A percentile compares a stretch with the other conserved stretches of the same genome.
Conservation (phyloP, 2,329 filamentous ascomycete species). For the Zymoseptoria passerinii region DNA sequence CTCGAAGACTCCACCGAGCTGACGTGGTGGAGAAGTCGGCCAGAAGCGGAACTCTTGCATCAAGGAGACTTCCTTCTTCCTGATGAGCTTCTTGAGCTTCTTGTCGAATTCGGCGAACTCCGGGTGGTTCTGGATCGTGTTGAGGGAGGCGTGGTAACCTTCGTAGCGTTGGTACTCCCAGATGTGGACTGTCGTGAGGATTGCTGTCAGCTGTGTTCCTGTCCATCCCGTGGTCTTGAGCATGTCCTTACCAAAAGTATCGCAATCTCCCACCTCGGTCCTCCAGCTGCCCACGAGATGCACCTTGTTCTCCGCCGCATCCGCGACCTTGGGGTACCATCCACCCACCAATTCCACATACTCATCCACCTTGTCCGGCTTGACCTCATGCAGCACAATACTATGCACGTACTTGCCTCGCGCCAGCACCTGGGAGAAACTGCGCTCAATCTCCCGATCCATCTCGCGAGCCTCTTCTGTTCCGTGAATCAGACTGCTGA, state of each 20-base stretch:
- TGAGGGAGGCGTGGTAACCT: slow-evolving; percentile 85
- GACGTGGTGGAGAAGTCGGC: slow-evolving; percentile 85
- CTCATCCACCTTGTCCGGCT: slow-evolving; percentile 90
- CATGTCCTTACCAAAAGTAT: slow-evolving; percentile 71
- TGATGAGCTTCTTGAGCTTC: slow-evolving; percentile 79
- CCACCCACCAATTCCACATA: slow-evolving; percentile 81
- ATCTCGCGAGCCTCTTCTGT: slow-evolving; percentile 91
- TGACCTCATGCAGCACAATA: slow-evolving; percentile 92
- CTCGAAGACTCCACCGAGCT: slow-evolving; percentile 89
- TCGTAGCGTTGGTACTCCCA: slow-evolving; percentile 99
- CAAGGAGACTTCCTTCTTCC: slow-evolving; percentile 74
- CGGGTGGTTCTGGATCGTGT: slow-evolving; percentile 73
- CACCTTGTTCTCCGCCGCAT: slow-evolving; percentile 79
- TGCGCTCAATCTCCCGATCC: slow-evolving; percentile 90
- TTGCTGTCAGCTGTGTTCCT: slow-evolving; percentile 4
- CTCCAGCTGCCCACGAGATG: slow-evolving; percentile 96
- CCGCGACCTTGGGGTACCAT: slow-evolving; percentile 89
- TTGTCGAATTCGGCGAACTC: slow-evolving; percentile 76
- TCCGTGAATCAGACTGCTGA: slow-evolving; percentile 90
- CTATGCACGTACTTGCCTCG: slow-evolving; percentile 97
- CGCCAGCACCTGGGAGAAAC: slow-evolving; percentile 89
- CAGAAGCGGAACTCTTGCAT: slow-evolving; percentile 99
- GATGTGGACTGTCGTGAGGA: slow-evolving; percentile 68
- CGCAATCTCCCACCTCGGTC: slow-evolving; percentile 92
- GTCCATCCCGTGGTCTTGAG: neutral